A percentile compares a stretch with the other conserved stretches of the same genome.
These are phyloP conservation scores for Pythium volutum DNA, from an alignment of 352 stramenopile genomes.

Conservation along the genomic window DNA sequence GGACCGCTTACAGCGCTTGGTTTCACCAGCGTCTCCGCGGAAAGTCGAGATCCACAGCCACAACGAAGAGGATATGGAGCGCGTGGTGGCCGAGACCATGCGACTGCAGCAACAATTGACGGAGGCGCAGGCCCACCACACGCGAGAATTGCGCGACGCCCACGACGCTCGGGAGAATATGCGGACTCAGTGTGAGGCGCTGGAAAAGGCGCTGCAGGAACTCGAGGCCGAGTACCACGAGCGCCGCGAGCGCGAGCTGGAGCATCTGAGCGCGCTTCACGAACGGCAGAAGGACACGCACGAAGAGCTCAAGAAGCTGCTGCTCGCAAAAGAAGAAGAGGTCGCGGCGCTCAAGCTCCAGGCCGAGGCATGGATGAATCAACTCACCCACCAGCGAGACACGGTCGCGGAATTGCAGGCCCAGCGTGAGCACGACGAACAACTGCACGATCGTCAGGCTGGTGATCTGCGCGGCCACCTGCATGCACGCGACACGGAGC, in stretches of 20 bases:
- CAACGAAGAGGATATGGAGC: not conserved
- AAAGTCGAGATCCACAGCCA: not conserved
- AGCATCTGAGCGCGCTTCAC: constrained; percentile 27
- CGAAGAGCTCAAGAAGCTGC: constrained; percentile 41
- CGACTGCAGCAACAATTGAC: constrained; percentile 24
- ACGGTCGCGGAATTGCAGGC: constrained; percentile 13
- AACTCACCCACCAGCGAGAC: constrained; percentile 32
- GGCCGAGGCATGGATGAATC: constrained; percentile 27
- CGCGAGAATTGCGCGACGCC: constrained; percentile 27
- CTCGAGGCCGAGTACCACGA: constrained; percentile 34
- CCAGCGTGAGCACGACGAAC: constrained; percentile 17
- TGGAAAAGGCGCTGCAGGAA: constrained; percentile 36
- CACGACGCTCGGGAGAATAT: constrained; percentile 32
- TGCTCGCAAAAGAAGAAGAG: constrained; percentile 43
- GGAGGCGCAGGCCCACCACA: constrained; percentile 21
- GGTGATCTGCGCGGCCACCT: constrained; percentile 17
- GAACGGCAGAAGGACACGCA: constrained; percentile 39
- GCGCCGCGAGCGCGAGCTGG: constrained; percentile 38
- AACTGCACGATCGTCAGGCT: constrained; percentile 11
- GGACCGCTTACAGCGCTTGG: not conserved
- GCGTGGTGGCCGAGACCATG: constrained; percentile 23
- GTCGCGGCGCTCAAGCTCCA: constrained; percentile 35
- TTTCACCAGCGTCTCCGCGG: not conserved
- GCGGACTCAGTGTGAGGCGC: constrained; percentile 30
- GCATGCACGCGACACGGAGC: not conserved